phyloP scores from a whole-genome alignment of 202 grass and related monocot genomes.

The Elaeis oleifera region DNA sequence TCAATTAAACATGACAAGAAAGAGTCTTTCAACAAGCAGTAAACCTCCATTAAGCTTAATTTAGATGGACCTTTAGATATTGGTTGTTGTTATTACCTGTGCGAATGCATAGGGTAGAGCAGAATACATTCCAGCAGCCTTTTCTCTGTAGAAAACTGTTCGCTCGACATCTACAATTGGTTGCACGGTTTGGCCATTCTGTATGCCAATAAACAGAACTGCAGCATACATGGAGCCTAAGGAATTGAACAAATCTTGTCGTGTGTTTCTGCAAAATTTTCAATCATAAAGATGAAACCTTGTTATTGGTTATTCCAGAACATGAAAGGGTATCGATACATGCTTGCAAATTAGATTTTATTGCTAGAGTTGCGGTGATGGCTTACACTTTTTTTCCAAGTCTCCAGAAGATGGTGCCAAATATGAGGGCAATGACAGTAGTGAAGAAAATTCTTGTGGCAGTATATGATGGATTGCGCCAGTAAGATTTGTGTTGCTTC shows the following conservation, averaged over 20 bases:
- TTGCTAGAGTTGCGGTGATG: neutral
- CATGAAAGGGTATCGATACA: no score
- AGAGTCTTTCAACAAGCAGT: no score
- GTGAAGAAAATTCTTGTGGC: slow-evolving; percentile 35
- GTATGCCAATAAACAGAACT: slow-evolving; percentile 33
- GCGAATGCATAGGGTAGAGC: slow-evolving; percentile 32
- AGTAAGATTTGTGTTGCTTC: slow-evolving; percentile 35
- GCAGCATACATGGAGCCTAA: slow-evolving; percentile 36
- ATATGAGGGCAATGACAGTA: slow-evolving; percentile 24
- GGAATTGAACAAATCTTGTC: slow-evolving; percentile 27
- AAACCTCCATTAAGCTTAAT: no score
- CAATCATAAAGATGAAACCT: neutral
- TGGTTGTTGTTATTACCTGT: slow-evolving; percentile 10
- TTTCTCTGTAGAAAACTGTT: slow-evolving; percentile 33
- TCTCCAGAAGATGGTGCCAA: slow-evolving; percentile 38
- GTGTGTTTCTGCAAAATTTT: slow-evolving; percentile 5
- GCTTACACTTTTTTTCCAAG: slow-evolving; percentile 30
- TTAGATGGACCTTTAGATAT: neutral
- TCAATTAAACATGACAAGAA: no score
- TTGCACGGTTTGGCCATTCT: slow-evolving; percentile 29
- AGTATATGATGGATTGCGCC: slow-evolving; percentile 33
- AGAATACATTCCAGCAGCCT: slow-evolving; percentile 37
- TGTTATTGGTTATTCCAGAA: no score
- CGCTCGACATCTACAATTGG: slow-evolving; percentile 29
- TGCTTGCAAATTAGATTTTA: no score